Conservation (phyloP, 2,329 filamentous ascomycete species). For the Pleomassaria siparia region DNA sequence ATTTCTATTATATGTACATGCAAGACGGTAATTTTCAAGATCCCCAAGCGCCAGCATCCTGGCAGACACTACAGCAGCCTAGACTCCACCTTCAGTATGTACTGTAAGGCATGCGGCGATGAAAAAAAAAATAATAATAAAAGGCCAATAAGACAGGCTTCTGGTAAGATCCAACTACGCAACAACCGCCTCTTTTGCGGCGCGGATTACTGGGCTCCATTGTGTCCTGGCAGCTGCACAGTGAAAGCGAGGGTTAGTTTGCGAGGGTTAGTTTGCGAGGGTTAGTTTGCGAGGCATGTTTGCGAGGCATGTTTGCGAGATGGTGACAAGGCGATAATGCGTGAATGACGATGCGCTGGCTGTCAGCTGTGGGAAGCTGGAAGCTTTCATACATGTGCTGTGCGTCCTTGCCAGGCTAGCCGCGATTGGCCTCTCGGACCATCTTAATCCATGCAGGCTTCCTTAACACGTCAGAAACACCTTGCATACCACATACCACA, state of each 20-base stretch:
- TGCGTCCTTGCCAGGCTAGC: conserved; percentile 5
- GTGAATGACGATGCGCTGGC: background rate
- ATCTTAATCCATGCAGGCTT: conserved; percentile 11
- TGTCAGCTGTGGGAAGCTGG: background rate
- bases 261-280: background rate
- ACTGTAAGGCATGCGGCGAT: conserved; percentile 1
- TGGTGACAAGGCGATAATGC: background rate
- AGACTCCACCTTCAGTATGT: no score
- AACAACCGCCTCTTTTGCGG: conserved; percentile 1
- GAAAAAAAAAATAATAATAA: no score
- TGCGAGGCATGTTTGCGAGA: no score
- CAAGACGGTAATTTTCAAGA: no score
- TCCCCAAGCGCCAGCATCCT: background rate
- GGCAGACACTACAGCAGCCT: background rate
- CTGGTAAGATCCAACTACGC: background rate
- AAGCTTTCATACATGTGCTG: no score
- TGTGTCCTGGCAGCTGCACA: background rate
- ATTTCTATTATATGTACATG: no score
- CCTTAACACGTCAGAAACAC: conserved; percentile 19
- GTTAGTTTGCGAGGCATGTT: background rate
- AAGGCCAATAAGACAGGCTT: conserved; percentile 5
- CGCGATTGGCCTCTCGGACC: background rate
- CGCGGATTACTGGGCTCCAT: background rate
- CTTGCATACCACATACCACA: conserved; percentile 12
- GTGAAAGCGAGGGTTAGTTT: background rate